These are phyloP conservation scores for Aspergillus sclerotialis DNA, from an alignment of 2,329 filamentous ascomycete genomes.

Conservation along the genomic window DNA sequence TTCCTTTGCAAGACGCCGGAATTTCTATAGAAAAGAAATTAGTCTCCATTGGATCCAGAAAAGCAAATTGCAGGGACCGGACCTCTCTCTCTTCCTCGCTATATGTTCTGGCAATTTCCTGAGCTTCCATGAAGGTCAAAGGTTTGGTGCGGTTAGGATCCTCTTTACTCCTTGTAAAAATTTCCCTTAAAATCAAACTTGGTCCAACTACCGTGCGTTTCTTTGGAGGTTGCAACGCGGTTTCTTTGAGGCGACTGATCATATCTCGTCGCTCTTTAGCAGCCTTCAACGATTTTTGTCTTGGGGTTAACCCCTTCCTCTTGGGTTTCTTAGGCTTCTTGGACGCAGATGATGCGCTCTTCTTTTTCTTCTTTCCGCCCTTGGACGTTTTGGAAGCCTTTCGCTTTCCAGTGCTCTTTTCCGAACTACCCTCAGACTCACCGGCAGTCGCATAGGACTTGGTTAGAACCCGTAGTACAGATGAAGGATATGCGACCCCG, in stretches of 20 bases:
- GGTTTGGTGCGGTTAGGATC: too few species aligned
- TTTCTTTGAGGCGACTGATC: constrained; percentile 27
- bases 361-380: constrained; percentile 7
- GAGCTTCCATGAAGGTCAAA: constrained; percentile 13
- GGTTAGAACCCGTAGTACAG: constrained; percentile 15
- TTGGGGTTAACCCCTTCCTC: constrained; percentile 24
- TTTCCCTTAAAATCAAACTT: too few species aligned
- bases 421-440: constrained; percentile 20
- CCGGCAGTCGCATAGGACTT: constrained; percentile 27
- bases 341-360: constrained; percentile 9
- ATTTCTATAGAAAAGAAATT: constrained; percentile 37
- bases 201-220: constrained; percentile 17
- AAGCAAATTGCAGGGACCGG: constrained; percentile 1
- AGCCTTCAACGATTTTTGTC: constrained; percentile 22
- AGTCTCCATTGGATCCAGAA: not conserved
- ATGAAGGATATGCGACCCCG: constrained; percentile 7
- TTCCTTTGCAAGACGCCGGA: constrained; percentile 45
- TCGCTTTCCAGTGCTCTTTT: constrained; percentile 20
- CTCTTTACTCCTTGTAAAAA: too few species aligned
- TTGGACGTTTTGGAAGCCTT: constrained; percentile 6
- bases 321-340: constrained; percentile 25
- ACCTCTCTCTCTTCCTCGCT: constrained; percentile 17
- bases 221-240: constrained; percentile 30
- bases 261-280: constrained; percentile 22
- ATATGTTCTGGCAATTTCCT: constrained; percentile 10